These are phyloP conservation scores for Cordyceps militaris DNA, from an alignment of 2,329 filamentous ascomycete genomes.

Conservation along the genomic window DNA sequence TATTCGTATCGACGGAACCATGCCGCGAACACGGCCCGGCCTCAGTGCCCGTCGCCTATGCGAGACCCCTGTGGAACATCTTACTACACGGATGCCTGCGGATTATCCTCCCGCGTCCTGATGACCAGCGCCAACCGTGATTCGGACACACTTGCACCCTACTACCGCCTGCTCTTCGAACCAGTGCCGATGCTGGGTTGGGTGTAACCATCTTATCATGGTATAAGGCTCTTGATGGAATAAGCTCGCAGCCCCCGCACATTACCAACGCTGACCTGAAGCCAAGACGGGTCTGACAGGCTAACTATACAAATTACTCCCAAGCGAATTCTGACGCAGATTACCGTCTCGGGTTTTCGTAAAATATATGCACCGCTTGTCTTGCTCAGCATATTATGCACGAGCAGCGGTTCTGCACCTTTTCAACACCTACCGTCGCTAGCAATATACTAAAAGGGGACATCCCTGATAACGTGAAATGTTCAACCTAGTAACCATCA, in stretches of 20 bases:
- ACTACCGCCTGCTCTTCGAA: neutral
- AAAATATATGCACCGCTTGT: too few species aligned
- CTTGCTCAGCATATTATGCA: neutral
- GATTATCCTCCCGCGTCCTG: neutral
- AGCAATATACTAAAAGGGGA: too few species aligned
- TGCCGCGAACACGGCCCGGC: neutral
- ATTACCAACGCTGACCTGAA: conserved; percentile 9
- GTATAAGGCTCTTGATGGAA: neutral
- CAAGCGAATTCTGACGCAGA: neutral
- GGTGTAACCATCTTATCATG: neutral
- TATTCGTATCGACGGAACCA: neutral
- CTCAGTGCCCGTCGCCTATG: neutral
- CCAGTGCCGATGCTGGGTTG: conserved; percentile 3
- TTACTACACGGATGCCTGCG: neutral
- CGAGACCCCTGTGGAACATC: neutral
- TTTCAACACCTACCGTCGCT: too few species aligned
- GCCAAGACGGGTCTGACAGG: conserved; percentile 2
- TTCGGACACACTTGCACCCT: neutral
- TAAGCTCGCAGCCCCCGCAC: neutral
- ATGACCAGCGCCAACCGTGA: neutral
- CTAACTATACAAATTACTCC: too few species aligned
- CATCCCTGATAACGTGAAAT: too few species aligned
- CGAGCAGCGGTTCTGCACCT: neutral
- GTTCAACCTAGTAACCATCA: too few species aligned
- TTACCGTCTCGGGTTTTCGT: neutral